Evolutionary conservation across 371 early-diverging fungal genomes (phyloP).

Genomic region (Mucor piriformis): DNA sequence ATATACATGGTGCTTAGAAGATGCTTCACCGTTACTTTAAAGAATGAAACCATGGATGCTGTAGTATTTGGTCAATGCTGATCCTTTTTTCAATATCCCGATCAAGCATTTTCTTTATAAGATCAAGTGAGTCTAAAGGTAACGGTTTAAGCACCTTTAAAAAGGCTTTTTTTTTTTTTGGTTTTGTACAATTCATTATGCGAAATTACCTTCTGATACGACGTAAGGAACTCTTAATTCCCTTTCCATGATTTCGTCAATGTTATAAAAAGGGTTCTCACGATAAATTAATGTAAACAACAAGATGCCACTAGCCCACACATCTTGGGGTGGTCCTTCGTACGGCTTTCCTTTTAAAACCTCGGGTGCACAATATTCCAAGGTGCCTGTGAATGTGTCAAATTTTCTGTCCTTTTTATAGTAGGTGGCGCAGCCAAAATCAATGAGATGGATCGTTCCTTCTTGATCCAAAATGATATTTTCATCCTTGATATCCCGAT

Average conservation of each 20-base stretch:
- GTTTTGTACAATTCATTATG: slow-evolving; percentile 47
- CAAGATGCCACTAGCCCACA: slow-evolving; percentile 78
- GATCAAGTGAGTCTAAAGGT: slow-evolving; percentile 51
- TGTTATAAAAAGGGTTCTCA: slow-evolving; percentile 28
- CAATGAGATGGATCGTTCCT: slow-evolving; percentile 58
- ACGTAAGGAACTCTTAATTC: slow-evolving; percentile 26
- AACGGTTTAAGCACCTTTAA: neutral
- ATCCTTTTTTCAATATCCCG: slow-evolving; percentile 55
- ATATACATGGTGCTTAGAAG: too few relatives aligned
- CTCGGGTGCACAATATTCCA: slow-evolving; percentile 72
- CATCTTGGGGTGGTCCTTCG: slow-evolving; percentile 71
- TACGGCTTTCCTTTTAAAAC: slow-evolving; percentile 64
- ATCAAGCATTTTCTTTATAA: slow-evolving; percentile 58
- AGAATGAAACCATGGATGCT: slow-evolving; percentile 45
- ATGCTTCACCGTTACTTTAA: too few relatives aligned
- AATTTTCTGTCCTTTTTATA: slow-evolving; percentile 56
- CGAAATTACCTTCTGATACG: slow-evolving; percentile 18
- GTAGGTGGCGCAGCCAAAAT: slow-evolving; percentile 70
- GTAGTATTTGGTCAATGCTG: slow-evolving; percentile 56
- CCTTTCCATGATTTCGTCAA: slow-evolving; percentile 24
- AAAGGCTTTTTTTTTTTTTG: slow-evolving; percentile 59
- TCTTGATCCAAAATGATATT: slow-evolving; percentile 65
- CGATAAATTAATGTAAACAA: slow-evolving; percentile 72
- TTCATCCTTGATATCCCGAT: slow-evolving; percentile 75
- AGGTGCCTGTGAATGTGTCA: slow-evolving; percentile 69